A percentile compares a stretch with the other conserved stretches of the same genome.
These are phyloP conservation scores for Garcia nutans DNA, from an alignment of 345 rosid species.

Conservation along the genomic window DNA sequence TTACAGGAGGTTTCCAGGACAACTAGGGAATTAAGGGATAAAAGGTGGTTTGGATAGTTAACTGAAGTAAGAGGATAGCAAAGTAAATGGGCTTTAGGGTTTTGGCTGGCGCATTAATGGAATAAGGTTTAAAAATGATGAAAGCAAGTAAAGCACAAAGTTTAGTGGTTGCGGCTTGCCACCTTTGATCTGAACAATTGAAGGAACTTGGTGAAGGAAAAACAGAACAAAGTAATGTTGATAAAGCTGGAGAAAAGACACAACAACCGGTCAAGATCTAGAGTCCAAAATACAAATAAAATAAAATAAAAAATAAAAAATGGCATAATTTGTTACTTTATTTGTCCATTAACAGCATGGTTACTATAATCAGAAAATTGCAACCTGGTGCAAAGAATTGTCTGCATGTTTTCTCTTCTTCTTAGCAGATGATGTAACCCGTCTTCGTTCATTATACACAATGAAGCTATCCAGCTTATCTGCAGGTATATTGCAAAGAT, in stretches of 20 bases:
- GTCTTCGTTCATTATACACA: constrained; percentile 80
- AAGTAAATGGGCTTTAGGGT: no score
- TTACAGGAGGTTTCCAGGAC: not conserved
- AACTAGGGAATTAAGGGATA: not conserved
- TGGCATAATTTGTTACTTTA: not conserved
- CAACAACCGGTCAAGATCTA: not conserved
- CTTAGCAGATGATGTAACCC: constrained; percentile 93
- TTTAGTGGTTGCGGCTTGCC: no score
- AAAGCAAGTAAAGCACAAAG: not conserved
- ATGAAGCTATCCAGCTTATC: constrained; percentile 77
- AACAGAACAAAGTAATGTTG: not conserved
- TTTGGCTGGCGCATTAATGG: not conserved
- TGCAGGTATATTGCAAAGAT: constrained; percentile 26
- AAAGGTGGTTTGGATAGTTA: not conserved
- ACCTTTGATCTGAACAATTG: not conserved
- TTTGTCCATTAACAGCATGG: not conserved
- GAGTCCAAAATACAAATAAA: not conserved
- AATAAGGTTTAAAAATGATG: not conserved
- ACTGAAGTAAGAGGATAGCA: no score
- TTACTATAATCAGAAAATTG: constrained; percentile 27
- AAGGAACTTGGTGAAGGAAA: not conserved
- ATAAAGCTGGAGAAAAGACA: not conserved
- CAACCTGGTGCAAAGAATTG: constrained; percentile 80
- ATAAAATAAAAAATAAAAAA: not conserved
- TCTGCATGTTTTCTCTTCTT: constrained; percentile 67